phyloP scores from a whole-genome alignment of 1,139 yeast species.

The Scheffersomyces quercinus region DNA sequence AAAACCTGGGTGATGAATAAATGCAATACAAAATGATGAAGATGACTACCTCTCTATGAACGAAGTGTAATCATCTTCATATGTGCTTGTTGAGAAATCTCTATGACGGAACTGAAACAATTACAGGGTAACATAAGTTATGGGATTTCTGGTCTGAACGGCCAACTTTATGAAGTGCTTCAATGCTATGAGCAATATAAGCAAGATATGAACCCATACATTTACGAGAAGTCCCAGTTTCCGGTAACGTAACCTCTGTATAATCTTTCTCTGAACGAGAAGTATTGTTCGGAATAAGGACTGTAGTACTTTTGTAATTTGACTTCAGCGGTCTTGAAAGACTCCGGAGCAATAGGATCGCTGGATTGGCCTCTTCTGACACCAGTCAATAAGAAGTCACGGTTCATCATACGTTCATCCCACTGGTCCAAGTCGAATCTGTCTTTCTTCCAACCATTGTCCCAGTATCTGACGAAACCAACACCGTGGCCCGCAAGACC shows the following conservation, averaged over 20 bases:
- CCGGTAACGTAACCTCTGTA: constrained; percentile 52
- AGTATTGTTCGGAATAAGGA: constrained; percentile 52
- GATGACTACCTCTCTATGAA: too few relatives aligned
- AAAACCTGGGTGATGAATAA: too few relatives aligned
- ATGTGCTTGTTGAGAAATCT: too few relatives aligned
- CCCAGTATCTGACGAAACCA: constrained; percentile 46
- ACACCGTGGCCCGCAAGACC: constrained; percentile 53
- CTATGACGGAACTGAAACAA: too few relatives aligned
- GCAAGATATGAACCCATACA: background rate
- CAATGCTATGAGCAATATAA: too few relatives aligned
- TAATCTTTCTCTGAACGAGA: constrained; percentile 50
- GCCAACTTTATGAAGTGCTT: too few relatives aligned
- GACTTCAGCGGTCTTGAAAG: constrained; percentile 46
- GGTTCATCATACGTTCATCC: constrained; percentile 59
- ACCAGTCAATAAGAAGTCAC: constrained; percentile 79
- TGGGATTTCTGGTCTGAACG: too few relatives aligned
- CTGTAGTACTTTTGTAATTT: constrained; percentile 46
- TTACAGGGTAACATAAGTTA: too few relatives aligned
- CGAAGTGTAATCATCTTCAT: too few relatives aligned
- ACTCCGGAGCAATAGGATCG: constrained; percentile 72
- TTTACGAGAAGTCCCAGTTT: constrained; percentile 46
- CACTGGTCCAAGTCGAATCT: constrained; percentile 61
- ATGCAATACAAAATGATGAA: too few relatives aligned
- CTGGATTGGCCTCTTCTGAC: constrained; percentile 67
- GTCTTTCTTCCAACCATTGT: constrained; percentile 55